Evolutionary conservation across 345 rosid genomes (phyloP).

Genomic region (Gossypium arboreum): DNA sequence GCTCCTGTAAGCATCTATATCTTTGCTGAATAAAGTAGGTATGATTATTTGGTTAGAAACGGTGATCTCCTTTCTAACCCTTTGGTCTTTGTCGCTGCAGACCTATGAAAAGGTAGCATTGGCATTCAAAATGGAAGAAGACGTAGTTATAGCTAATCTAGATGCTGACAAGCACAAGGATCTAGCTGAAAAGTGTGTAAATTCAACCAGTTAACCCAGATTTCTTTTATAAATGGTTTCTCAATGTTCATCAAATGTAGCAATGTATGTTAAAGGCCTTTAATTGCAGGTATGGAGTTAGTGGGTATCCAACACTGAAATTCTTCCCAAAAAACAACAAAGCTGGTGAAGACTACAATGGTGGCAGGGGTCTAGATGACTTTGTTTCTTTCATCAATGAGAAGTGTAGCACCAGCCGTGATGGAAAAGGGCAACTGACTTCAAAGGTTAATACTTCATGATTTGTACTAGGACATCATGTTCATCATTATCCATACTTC

Average conservation of each 20-base stretch:
- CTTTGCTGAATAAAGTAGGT: conserved; percentile 2
- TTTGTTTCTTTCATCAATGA: conserved; percentile 85
- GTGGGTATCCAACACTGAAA: conserved; percentile 92
- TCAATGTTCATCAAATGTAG: not conserved
- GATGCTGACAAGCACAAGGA: conserved; percentile 90
- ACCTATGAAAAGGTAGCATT: conserved; percentile 88
- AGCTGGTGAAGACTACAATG: conserved; percentile 91
- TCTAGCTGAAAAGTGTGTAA: conserved; percentile 71
- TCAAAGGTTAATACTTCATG: conserved; percentile 46
- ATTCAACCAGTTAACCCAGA: not conserved
- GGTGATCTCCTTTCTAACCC: conserved; percentile 7
- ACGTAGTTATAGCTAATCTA: conserved; percentile 82
- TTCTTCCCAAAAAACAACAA: conserved; percentile 91
- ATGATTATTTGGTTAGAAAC: not conserved
- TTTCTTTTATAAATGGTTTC: not conserved
- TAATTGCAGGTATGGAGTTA: conserved; percentile 70
- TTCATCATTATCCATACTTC: not conserved
- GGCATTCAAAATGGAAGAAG: conserved; percentile 70
- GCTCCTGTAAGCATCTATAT: conserved; percentile 72
- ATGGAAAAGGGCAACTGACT: conserved; percentile 82
- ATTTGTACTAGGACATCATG: not conserved
- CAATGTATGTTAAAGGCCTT: conserved; percentile 2
- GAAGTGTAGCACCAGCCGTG: conserved; percentile 78
- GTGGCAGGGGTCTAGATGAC: conserved; percentile 86
- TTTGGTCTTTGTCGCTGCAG: conserved; percentile 33